phyloP scores from a whole-genome alignment of 148 eudicot species.

The Hydrangea macrophylla region DNA sequence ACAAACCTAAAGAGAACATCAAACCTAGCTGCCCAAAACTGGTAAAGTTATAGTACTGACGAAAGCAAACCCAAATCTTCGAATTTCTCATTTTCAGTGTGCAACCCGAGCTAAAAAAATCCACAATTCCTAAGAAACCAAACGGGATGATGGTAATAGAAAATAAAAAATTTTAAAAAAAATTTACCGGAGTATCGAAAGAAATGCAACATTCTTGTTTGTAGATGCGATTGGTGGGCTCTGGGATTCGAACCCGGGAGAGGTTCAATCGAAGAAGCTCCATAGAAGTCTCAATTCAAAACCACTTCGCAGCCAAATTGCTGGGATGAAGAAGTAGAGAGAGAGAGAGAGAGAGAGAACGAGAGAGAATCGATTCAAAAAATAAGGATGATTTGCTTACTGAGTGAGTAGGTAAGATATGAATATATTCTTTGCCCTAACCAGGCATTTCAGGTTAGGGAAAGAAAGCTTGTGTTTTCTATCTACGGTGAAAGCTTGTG shows the following conservation, averaged over 20 bases:
- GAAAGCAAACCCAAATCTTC: neutral
- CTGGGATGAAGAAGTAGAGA: neutral
- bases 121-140: slow-evolving; percentile 2
- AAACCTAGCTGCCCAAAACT: too few relatives aligned
- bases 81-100: neutral
- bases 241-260: slow-evolving; percentile 84
- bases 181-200: slow-evolving; percentile 75
- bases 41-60: neutral
- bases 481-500: neutral
- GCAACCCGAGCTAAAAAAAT: too few relatives aligned
- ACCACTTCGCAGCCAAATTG: neutral
- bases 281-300: slow-evolving; percentile 37
- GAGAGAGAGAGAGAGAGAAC: too few relatives aligned
- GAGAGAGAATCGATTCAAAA: neutral
- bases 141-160: neutral
- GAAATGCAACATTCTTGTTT: slow-evolving; percentile 95
- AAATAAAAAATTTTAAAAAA: neutral
- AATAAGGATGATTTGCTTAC: too few relatives aligned
- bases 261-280: slow-evolving; percentile 80
- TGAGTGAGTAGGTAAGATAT: neutral
- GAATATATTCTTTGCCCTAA: slow-evolving; percentile 19
- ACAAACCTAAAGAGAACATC: neutral
- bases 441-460: neutral
- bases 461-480: too few relatives aligned
- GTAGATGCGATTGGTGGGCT: slow-evolving; percentile 89